Evolutionary conservation across 2,329 filamentous ascomycete species (phyloP).

Genomic region (Pseudogymnoascus verrucosus): DNA sequence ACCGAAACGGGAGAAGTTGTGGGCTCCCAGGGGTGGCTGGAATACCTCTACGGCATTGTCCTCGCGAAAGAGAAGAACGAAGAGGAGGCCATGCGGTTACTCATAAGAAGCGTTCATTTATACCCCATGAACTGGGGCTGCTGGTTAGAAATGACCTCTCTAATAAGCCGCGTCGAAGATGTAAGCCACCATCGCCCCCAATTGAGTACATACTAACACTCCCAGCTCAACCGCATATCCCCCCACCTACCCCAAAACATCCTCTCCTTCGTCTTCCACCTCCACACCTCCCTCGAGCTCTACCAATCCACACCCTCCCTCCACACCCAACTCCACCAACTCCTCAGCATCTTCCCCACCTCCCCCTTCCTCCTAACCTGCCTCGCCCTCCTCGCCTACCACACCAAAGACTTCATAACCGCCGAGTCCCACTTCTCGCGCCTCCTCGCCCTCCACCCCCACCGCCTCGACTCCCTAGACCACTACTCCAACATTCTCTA

Average conservation of each 20-base stretch:
- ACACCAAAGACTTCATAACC: constrained; percentile 70
- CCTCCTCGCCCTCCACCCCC: constrained; percentile 64
- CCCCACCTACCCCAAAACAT: constrained; percentile 78
- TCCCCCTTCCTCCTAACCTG: constrained; percentile 89
- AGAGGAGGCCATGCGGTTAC: constrained; percentile 71
- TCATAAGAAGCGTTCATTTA: constrained; percentile 79
- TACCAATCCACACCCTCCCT: constrained; percentile 76
- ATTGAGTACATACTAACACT: constrained; percentile 23
- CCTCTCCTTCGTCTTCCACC: constrained; percentile 87
- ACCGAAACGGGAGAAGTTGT: constrained; percentile 49
- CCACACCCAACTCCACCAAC: constrained; percentile 65
- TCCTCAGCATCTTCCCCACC: constrained; percentile 75
- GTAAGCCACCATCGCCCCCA: constrained; percentile 38
- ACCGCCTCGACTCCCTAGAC: constrained; percentile 80
- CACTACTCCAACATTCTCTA: constrained; percentile 98
- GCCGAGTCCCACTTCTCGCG: constrained; percentile 66
- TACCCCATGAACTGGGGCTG: constrained; percentile 97
- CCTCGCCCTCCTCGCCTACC: constrained; percentile 79
- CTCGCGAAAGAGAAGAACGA: constrained; percentile 88
- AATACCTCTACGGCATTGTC: constrained; percentile 87
- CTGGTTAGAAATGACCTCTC: constrained; percentile 82
- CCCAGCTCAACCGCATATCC: constrained; percentile 62
- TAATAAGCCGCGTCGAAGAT: constrained; percentile 74
- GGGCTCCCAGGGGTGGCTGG: constrained; percentile 82
- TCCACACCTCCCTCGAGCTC: constrained; percentile 83